These are phyloP conservation scores for Lipomyces starkeyi DNA, from an alignment of 805 yeast species.

Conservation along the genomic window DNA sequence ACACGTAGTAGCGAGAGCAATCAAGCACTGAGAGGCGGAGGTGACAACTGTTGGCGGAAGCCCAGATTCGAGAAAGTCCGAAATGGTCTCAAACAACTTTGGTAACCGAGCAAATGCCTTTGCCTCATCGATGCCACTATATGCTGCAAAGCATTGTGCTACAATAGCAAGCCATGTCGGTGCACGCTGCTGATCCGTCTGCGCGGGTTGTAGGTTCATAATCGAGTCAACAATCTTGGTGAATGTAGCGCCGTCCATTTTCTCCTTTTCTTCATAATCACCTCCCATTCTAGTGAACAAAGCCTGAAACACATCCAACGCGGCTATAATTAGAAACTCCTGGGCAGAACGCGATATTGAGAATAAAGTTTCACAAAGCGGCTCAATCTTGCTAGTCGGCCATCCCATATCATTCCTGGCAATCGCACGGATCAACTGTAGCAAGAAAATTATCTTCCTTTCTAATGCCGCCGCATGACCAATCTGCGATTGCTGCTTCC, in stretches of 20 bases:
- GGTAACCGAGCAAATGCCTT: conserved; percentile 64
- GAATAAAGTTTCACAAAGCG: conserved; percentile 75
- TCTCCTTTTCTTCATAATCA: conserved; percentile 51
- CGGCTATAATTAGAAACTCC: conserved; percentile 79
- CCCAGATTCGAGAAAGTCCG: conserved; percentile 72
- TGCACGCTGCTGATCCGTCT: conserved; percentile 81
- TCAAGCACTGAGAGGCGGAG: conserved; percentile 86
- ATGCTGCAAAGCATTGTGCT: conserved; percentile 74
- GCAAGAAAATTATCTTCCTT: conserved; percentile 65
- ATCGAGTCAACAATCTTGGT: conserved; percentile 69
- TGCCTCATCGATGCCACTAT: conserved; percentile 57
- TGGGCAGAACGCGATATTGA: conserved; percentile 81
- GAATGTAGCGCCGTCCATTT: conserved; percentile 65
- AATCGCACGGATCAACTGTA: conserved; percentile 76
- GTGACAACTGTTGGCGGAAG: conserved; percentile 61
- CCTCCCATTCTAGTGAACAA: conserved; percentile 64
- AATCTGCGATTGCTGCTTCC: conserved; percentile 44
- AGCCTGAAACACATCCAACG: conserved; percentile 84
- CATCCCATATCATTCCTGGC: conserved; percentile 73
- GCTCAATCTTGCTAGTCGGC: conserved; percentile 74
- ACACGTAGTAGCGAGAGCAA: conserved; percentile 73
- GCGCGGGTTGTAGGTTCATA: conserved; percentile 78
- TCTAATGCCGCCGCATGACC: conserved; percentile 40
- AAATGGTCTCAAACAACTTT: conserved; percentile 59
- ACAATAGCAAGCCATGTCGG: conserved; percentile 96